Evolutionary conservation across 2,329 filamentous ascomycete species (phyloP).

Genomic region (Monosporascus sp.): DNA sequence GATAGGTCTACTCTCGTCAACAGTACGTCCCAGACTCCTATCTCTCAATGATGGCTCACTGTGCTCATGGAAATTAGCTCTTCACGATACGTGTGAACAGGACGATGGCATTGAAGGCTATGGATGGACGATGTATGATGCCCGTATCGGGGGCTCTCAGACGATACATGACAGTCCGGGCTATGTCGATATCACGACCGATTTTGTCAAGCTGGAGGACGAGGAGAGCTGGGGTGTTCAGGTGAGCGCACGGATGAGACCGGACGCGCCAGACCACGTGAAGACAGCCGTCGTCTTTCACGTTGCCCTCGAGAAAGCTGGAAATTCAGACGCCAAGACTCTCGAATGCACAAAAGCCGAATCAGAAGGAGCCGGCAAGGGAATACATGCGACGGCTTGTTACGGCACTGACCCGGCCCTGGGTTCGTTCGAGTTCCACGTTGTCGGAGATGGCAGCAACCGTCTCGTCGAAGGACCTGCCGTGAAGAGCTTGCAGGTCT

Average conservation of each 20-base stretch:
- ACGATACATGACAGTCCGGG: constrained; percentile 63
- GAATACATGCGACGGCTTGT: constrained; percentile 49
- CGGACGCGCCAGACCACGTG: constrained; percentile 47
- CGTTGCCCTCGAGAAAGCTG: constrained; percentile 55
- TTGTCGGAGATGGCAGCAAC: constrained; percentile 50
- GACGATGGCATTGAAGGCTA: constrained; percentile 64
- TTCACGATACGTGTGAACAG: constrained; percentile 66
- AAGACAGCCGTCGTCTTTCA: constrained; percentile 59
- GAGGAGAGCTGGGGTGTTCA: constrained; percentile 60
- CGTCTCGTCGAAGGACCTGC: constrained; percentile 39
- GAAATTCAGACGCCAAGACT: constrained; percentile 22
- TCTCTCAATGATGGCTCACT: neutral
- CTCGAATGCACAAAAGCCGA: neutral
- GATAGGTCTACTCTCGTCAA: neutral
- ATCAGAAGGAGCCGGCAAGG: constrained; percentile 8
- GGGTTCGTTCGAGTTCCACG: constrained; percentile 54
- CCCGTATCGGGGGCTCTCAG: constrained; percentile 59
- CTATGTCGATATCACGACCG: constrained; percentile 61
- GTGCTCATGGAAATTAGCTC: constrained; percentile 35
- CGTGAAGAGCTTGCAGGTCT: constrained; percentile 50
- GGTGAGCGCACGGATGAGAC: constrained; percentile 55
- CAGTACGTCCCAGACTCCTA: neutral
- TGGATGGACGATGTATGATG: constrained; percentile 67
- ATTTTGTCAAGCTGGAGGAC: constrained; percentile 65
- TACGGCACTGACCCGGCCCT: constrained; percentile 51